A percentile compares a stretch with the other conserved stretches of the same genome.
These are phyloP conservation scores for Platanthera zijinensis DNA, from an alignment of 106 monocot genomes.

Conservation along the genomic window DNA sequence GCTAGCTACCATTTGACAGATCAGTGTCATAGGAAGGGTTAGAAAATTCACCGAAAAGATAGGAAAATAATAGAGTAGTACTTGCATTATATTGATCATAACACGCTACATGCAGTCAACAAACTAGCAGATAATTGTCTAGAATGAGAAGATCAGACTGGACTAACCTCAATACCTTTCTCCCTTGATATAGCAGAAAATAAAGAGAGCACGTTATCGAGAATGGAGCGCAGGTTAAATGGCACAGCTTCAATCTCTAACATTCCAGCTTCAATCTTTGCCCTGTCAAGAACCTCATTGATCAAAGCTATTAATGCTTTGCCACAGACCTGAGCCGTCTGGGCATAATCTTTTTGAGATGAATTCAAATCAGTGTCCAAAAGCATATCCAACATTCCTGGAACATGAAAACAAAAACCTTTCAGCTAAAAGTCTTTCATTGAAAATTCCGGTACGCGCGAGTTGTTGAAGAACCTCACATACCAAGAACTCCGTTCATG, in stretches of 20 bases:
- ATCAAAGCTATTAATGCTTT: constrained; percentile 87
- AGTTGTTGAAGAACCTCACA: not conserved
- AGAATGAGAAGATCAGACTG: not conserved
- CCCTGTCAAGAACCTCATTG: constrained; percentile 95
- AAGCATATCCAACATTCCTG: constrained; percentile 99
- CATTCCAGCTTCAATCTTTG: constrained; percentile 97
- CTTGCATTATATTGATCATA: not conserved
- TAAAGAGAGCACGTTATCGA: constrained; percentile 87
- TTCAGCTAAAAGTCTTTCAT: not conserved
- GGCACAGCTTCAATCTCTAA: constrained; percentile 85
- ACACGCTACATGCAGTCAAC: not conserved
- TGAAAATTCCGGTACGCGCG: too few relatives aligned
- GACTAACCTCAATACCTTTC: constrained; percentile 75
- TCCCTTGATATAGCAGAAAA: constrained; percentile 83
- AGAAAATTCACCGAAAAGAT: not conserved
- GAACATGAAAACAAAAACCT: constrained; percentile 3
- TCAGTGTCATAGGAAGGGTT: constrained; percentile 1
- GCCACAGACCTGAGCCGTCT: constrained; percentile 96
- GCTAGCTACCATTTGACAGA: constrained; percentile 59
- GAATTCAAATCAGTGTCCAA: constrained; percentile 77
- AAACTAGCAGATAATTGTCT: not conserved
- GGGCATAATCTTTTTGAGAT: constrained; percentile 87
- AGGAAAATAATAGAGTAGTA: too few relatives aligned
- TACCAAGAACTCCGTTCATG: constrained; percentile 99
- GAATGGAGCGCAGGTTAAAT: constrained; percentile 71